Evolutionary conservation across 768 basidiomycete species (phyloP).

Genomic region (Solioccasus polychromus): DNA sequence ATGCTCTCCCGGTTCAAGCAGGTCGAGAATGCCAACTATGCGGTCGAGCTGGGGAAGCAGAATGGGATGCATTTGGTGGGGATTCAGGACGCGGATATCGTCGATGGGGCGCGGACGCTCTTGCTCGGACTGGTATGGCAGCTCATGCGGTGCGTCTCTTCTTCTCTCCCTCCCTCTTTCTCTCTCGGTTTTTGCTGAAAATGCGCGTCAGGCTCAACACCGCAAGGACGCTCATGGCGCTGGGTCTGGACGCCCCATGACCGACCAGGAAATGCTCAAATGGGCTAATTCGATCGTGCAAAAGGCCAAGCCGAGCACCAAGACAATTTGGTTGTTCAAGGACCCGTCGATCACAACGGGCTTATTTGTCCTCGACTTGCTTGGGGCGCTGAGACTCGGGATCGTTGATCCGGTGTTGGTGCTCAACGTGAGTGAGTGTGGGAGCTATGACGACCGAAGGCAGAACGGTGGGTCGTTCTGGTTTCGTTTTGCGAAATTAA

Average conservation of each 20-base stretch:
- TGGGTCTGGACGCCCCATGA: slow-evolving; percentile 75
- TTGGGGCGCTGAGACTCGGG: slow-evolving; percentile 89
- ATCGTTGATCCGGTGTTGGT: slow-evolving; percentile 91
- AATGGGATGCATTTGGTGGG: slow-evolving; percentile 95
- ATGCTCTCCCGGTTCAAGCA: slow-evolving; percentile 93
- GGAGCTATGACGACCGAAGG: slow-evolving; percentile 82
- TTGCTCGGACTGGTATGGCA: slow-evolving; percentile 98
- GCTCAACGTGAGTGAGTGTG: slow-evolving; percentile 53
- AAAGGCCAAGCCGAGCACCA: slow-evolving; percentile 54
- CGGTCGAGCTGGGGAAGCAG: slow-evolving; percentile 87
- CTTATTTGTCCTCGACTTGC: slow-evolving; percentile 88
- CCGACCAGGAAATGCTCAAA: slow-evolving; percentile 89
- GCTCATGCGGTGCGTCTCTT: slow-evolving; percentile 72
- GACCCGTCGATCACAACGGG: slow-evolving; percentile 87
- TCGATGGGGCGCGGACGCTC: slow-evolving; percentile 88
- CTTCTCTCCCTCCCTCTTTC: not conserved
- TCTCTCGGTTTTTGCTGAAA: not conserved
- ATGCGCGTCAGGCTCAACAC: slow-evolving; percentile 68
- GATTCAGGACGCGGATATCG: slow-evolving; percentile 96
- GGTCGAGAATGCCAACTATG: slow-evolving; percentile 98
- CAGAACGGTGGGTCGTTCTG: slow-evolving; percentile 74
- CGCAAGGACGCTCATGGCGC: slow-evolving; percentile 77
- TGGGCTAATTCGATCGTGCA: slow-evolving; percentile 95
- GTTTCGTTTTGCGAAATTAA: no score
- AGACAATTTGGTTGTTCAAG: slow-evolving; percentile 87